Evolutionary conservation across 1,139 yeast genomes (phyloP), one percentile per base, ranked within the genome.

Genomic region (Blastobotrys niveus): DNA sequence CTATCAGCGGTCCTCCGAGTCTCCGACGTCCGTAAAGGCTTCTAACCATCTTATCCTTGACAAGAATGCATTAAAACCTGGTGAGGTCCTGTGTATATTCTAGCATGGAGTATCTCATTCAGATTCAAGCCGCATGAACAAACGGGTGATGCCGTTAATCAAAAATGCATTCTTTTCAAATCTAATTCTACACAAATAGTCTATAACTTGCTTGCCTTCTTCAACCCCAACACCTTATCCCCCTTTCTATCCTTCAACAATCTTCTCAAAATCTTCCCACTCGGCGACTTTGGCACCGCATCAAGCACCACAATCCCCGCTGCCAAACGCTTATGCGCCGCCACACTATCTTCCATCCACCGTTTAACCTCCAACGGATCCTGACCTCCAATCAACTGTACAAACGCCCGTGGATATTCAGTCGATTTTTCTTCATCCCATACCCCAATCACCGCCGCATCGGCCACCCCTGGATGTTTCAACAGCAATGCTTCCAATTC

Each of bases 401-500:
- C 50, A 47, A 51, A 66, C 0, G 70, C 70, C 4, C 71, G 56
- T 8, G 71, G 70, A 32, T 53, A 55, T 49, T 66, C 70, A 8
- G 67, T 64, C 1, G 64, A 65, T 34, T 58, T 56, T 5, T 60
- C 60, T 8, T 54, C 55, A 37, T 56, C 58, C 43, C 48, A 48
- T 20, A 62, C 57, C 5, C 70, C 71, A 32, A 58, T 56, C 5
- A 66, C 71, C 0, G 70, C 71, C 2, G 54, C 57, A 46, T 66
- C 70, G 3, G 52, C 52, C 10, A 66, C 65, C 17, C 49, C 46
- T n/a, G 62, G 60, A 45, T 62, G 58, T 8, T 80, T 68, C 34
- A 82, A 65, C 51, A 83, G 77, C 18, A 72, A 63, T 52, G 78
- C 81, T 59, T 84, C 93, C 43, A 84, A 76, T 61, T 79, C 82